These are phyloP conservation scores for Aspergillus tanneri DNA, from an alignment of 2,329 filamentous ascomycete genomes.

Conservation along the genomic window DNA sequence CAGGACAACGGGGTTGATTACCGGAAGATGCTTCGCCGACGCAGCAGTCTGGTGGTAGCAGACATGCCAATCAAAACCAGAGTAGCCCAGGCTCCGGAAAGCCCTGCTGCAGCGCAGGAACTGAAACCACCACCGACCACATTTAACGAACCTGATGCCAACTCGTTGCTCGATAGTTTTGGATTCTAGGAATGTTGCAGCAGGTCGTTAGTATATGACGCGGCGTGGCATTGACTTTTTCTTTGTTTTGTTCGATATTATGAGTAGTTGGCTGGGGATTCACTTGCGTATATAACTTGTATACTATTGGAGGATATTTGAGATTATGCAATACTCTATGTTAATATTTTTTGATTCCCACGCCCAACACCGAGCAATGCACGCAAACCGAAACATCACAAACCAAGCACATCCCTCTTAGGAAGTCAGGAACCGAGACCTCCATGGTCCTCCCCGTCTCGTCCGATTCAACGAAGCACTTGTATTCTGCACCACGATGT, in stretches of 20 bases:
- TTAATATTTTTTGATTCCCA: not conserved
- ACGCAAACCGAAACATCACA: too few species aligned
- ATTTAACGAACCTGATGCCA: conserved; percentile 90
- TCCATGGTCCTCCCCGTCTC: too few species aligned
- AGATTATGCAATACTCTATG: too few species aligned
- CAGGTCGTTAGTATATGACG: not conserved
- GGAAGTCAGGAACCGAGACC: too few species aligned
- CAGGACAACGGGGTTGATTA: conserved; percentile 54
- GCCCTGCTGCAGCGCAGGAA: conserved; percentile 30
- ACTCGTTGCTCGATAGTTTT: conserved; percentile 86
- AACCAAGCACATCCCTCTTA: too few species aligned
- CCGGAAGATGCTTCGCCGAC: conserved; percentile 65
- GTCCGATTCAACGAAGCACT: too few species aligned
- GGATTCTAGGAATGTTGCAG: conserved; percentile 65
- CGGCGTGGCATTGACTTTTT: not conserved
- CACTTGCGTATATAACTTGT: not conserved
- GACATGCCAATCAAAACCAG: conserved; percentile 56
- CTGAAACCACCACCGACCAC: conserved; percentile 66
- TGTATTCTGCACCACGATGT: too few species aligned
- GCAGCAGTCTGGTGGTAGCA: conserved; percentile 76
- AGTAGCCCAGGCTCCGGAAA: conserved; percentile 40
- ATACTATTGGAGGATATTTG: conserved; percentile 1
- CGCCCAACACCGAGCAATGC: not conserved
- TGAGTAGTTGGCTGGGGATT: not conserved
- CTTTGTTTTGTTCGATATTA: not conserved